Evolutionary conservation across 164 flowering plant species (phyloP).

Genomic region (Vitis riparia): DNA sequence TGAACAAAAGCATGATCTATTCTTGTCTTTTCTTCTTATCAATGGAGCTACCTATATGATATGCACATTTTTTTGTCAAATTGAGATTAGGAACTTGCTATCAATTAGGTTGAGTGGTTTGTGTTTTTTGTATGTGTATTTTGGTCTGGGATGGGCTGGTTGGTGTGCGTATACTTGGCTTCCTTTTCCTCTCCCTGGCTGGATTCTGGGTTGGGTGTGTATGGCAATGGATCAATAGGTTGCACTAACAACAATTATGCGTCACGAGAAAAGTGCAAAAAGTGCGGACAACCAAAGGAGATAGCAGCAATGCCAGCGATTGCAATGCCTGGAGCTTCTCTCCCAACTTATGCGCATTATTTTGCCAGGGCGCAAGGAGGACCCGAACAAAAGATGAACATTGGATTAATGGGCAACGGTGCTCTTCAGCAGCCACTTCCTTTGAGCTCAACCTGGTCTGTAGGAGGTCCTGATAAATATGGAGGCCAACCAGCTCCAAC

Average conservation of each 20-base stretch:
- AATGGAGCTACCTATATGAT: neutral
- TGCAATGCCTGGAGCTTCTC: slow-evolving; percentile 86
- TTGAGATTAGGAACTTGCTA: slow-evolving; percentile 29
- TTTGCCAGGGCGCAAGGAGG: slow-evolving; percentile 75
- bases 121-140: slow-evolving; percentile 61
- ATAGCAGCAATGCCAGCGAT: slow-evolving; percentile 93
- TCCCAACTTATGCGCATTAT: slow-evolving; percentile 77
- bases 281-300: slow-evolving; percentile 96
- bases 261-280: slow-evolving; percentile 95
- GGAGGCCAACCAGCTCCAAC: slow-evolving; percentile 44
- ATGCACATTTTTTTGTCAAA: slow-evolving; percentile 2
- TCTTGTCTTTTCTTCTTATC: neutral
- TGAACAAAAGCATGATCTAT: neutral
- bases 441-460: slow-evolving; percentile 49
- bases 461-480: slow-evolving; percentile 48
- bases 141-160: slow-evolving; percentile 64
- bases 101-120: slow-evolving; percentile 75
- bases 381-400: slow-evolving; percentile 52
- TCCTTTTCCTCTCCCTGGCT: slow-evolving; percentile 64
- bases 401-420: slow-evolving; percentile 46
- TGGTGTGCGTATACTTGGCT: slow-evolving; percentile 90
- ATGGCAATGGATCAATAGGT: slow-evolving; percentile 82
- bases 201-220: slow-evolving; percentile 71
- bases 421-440: slow-evolving; percentile 51
- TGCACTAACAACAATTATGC: slow-evolving; percentile 99